phyloP scores from a whole-genome alignment of 805 yeast genomes.

The Sugiyamaella marilandica region DNA sequence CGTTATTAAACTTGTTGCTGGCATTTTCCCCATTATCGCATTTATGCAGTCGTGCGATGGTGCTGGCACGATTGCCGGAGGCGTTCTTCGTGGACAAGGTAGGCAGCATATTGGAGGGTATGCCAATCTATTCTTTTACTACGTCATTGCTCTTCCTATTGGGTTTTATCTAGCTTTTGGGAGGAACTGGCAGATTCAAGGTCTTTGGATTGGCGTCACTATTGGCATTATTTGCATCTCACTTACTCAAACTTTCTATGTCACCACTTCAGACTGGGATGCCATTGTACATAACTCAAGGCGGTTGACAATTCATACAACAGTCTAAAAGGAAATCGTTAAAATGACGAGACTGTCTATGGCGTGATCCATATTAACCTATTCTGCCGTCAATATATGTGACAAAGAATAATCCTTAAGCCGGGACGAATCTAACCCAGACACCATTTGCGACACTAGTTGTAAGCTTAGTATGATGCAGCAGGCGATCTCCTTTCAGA shows the following conservation, averaged over 20 bases:
- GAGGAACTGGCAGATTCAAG: constrained; percentile 46
- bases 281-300: constrained; percentile 43
- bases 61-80: constrained; percentile 69
- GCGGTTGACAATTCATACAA: constrained; percentile 7
- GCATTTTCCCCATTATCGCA: constrained; percentile 58
- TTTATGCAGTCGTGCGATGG: constrained; percentile 67
- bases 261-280: constrained; percentile 52
- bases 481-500: not conserved
- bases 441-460: constrained; percentile 7
- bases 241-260: constrained; percentile 44
- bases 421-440: not conserved
- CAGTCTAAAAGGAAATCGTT: too few species aligned
- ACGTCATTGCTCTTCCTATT: constrained; percentile 66
- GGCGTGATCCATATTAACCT: too few species aligned
- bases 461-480: not conserved
- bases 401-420: not conserved
- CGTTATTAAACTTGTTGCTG: constrained; percentile 48
- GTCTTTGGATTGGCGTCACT: constrained; percentile 77
- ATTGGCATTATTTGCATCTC: constrained; percentile 51
- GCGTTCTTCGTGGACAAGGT: constrained; percentile 85
- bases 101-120: constrained; percentile 73
- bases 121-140: constrained; percentile 63
- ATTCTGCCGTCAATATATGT: too few species aligned
- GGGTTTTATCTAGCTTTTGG: constrained; percentile 55
- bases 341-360: too few species aligned